Evolutionary conservation across 1,139 yeast species (phyloP).

Genomic region (Candida mesenterica): DNA sequence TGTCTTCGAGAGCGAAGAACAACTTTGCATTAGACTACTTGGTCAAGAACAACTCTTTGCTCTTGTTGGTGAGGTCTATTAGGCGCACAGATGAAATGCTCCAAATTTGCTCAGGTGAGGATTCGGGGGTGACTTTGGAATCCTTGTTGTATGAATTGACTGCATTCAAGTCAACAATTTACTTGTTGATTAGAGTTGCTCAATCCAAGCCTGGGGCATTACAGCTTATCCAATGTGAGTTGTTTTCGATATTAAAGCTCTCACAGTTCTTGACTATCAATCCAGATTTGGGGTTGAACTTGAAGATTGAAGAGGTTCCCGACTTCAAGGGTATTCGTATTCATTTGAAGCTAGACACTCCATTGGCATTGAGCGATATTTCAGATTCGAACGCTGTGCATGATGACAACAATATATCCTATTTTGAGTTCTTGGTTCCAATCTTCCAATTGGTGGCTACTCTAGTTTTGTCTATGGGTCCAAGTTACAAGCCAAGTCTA

Average conservation of each 20-base stretch:
- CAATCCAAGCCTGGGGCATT: slow-evolving; percentile 76
- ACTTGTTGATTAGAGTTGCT: slow-evolving; percentile 70
- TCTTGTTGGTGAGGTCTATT: slow-evolving; percentile 63
- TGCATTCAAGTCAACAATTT: slow-evolving; percentile 69
- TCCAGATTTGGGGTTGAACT: slow-evolving; percentile 73
- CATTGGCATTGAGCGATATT: slow-evolving; percentile 34
- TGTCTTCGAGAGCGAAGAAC: slow-evolving; percentile 50
- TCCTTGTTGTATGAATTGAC: slow-evolving; percentile 68
- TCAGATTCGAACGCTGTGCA: slow-evolving; percentile 12
- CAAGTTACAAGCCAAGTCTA: slow-evolving; percentile 67
- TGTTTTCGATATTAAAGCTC: slow-evolving; percentile 59
- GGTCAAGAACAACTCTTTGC: slow-evolving; percentile 63
- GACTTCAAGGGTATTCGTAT: slow-evolving; percentile 27
- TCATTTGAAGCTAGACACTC: slow-evolving; percentile 51
- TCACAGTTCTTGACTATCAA: slow-evolving; percentile 64
- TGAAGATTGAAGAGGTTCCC: slow-evolving; percentile 25
- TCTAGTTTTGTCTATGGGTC: slow-evolving; percentile 72
- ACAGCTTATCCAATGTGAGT: slow-evolving; percentile 69
- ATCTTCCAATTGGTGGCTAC: slow-evolving; percentile 73
- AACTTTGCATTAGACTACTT: slow-evolving; percentile 60
- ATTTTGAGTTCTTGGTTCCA: slow-evolving; percentile 73
- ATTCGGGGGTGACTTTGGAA: slow-evolving; percentile 43
- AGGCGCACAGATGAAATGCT: slow-evolving; percentile 68
- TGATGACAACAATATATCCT: slow-evolving; percentile 39
- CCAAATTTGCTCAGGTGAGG: slow-evolving; percentile 29